phyloP scores from a whole-genome alignment of 768 basidiomycete species.

The Xanthoconium purpureum region DNA sequence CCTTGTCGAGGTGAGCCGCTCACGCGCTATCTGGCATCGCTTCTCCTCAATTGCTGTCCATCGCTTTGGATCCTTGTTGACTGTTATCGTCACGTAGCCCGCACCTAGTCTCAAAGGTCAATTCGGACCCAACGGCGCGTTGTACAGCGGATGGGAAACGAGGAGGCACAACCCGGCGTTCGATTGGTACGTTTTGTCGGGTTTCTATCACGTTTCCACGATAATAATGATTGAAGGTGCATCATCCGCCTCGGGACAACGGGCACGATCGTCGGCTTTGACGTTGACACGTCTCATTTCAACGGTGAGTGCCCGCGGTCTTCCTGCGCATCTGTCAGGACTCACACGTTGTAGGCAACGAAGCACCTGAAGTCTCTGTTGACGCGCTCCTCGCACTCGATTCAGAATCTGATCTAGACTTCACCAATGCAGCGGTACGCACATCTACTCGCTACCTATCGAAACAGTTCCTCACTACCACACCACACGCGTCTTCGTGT shows the following conservation, averaged over 20 bases:
- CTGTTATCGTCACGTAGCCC: slow-evolving; percentile 47
- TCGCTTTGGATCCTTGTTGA: background rate
- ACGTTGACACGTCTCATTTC: slow-evolving; percentile 95
- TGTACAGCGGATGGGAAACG: slow-evolving; percentile 94
- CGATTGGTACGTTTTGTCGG: slow-evolving; percentile 66
- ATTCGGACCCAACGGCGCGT: slow-evolving; percentile 92
- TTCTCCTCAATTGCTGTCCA: background rate
- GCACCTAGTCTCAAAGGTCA: slow-evolving; percentile 90
- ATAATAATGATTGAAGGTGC: slow-evolving; percentile 52
- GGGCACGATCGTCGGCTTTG: slow-evolving; percentile 75
- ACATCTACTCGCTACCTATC: background rate
- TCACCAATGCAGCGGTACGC: slow-evolving; percentile 54
- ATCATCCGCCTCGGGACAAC: slow-evolving; percentile 85
- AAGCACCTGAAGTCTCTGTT: slow-evolving; percentile 80
- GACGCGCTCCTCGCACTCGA: slow-evolving; percentile 49
- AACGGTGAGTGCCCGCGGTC: slow-evolving; percentile 50
- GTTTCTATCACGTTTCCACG: background rate
- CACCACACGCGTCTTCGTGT: too few species aligned
- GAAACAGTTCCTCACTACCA: background rate
- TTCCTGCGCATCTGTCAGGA: background rate
- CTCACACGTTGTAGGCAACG: slow-evolving; percentile 55
- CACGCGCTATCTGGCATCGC: too few species aligned
- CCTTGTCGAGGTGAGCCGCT: slow-evolving; percentile 62
- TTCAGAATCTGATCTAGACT: slow-evolving; percentile 40
- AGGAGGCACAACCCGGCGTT: slow-evolving; percentile 82